Evolutionary conservation across 495 filamentous ascomycete species (phyloP), one percentile per base, ranked within the genome.

Genomic region (Parmelia sp.): DNA sequence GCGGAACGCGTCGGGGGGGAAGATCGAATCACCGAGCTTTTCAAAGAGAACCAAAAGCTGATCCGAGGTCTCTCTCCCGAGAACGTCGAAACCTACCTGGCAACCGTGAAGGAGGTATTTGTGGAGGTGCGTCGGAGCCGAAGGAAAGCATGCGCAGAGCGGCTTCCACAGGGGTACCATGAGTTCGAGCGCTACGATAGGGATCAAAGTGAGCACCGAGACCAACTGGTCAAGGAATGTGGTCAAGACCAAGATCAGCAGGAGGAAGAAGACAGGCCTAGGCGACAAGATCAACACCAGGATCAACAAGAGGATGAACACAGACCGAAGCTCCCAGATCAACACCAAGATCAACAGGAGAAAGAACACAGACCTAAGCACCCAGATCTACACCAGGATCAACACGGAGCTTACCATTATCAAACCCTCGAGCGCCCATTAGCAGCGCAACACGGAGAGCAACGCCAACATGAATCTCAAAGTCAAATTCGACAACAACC

Each of bases 221-320:
- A 53, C 0, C 27, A 7, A 1, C 27, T 15, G 17, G 25, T 4
- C 0, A n/a, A n/a, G n/a, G n/a, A n/a, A n/a, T n/a, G n/a, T n/a
- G 49, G 31, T 17, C 1, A 19, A 4, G 0, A 10, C 49, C 27
- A 53, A 8, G 49, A 2, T 53, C 25, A 29, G 1, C 15, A 25
- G 1, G 2, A 27, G 5, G 11, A 15, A 0, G 3, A 12, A 27
- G 2, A 27, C 15, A 1, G 10, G 9, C 1, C 4, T 1, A 4
- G 27, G 27, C 10, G n/a, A n/a, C n/a, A n/a, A n/a, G 49, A 53
- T 17, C 1, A 19, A 4, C 4, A 10, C 49, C 27, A 53, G 5
- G 49, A 2, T 53, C 25, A 29, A 5, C 15, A 25, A 2, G 2
- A 27, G 5, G 11, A 15, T 4, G 3, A 12, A 27, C 9, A 27